Base-by-base conservation (phyloP, 768 basidiomycete species). In the Paxillus ammoniavirescens region DNA sequence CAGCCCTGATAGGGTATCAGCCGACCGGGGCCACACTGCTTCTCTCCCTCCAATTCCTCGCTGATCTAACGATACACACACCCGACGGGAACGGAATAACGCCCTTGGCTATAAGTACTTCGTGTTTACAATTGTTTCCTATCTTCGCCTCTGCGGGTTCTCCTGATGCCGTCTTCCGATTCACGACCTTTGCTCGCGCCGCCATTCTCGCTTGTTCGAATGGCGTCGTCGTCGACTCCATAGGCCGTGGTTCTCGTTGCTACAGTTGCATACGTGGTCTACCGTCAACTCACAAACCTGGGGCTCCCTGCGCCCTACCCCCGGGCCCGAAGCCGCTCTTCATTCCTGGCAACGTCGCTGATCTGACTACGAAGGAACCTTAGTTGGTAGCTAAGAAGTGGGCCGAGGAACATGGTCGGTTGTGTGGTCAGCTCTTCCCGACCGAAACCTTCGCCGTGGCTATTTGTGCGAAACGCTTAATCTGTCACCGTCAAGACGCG, bases 271-370 rank as follows among this genome's bases (percentile, higher is more conserved):
- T 64, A 59, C 46, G 23, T 50, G 2, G 51, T 65, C 48, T 69
- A 61, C 13, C 58, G 56, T 47, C 57, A 44, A 12, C 18, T 59
- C 43, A 42, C 53, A 10, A 56, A 26, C 44, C 52, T 54, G 40
- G 59, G 50, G 47, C 47, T n/a, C 57, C 71, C 69, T 57, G 68
- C 31, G 86, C 36, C 86, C 49, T 67, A 81, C 28, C 87, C 87
- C 36, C 86, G 87, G 53, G 88, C 21, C 88, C 88, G 52, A 80
- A 76, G 57, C 83, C 84, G 0, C 65, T 86, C 52, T 85, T 84
- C 0, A 37, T 87, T 44, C 62, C 89, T 13, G 87, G 88, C 7
- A 89, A 90, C 67, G 60, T 87, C 12, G 66, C 72, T 40, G 81
- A 89, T 61, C 73, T 89, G 52, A 80, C 79, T 0, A 53, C 77